Conservation (phyloP, 768 basidiomycete genomes). For the Butyriboletus loyo region DNA sequence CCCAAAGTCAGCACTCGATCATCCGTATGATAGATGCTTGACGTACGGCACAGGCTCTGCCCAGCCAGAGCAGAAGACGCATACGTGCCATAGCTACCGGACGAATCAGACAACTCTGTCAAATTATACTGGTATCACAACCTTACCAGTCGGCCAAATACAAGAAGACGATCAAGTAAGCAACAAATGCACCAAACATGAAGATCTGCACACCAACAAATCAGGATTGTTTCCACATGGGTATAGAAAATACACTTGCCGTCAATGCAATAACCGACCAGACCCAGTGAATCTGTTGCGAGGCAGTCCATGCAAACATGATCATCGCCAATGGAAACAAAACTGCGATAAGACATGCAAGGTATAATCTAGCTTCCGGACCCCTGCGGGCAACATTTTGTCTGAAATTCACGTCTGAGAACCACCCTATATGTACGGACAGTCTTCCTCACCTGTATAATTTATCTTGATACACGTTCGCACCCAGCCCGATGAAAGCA, state of each 20-base stretch:
- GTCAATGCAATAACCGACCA: slow-evolving; percentile 28
- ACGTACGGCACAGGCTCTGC: slow-evolving; percentile 54
- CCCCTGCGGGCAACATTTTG: slow-evolving; percentile 32
- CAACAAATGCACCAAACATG: slow-evolving; percentile 48
- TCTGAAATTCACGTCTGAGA: slow-evolving; percentile 25
- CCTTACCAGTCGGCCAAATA: slow-evolving; percentile 60
- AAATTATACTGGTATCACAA: not conserved
- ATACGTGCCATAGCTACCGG: slow-evolving; percentile 48
- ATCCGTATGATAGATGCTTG: not conserved
- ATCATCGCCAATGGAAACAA: slow-evolving; percentile 58
- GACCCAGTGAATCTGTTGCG: slow-evolving; percentile 55
- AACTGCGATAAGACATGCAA: slow-evolving; percentile 50
- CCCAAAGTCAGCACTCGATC: not conserved
- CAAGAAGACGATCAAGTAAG: slow-evolving; percentile 54
- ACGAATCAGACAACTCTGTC: not conserved
- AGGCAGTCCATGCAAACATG: slow-evolving; percentile 69
- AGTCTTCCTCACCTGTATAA: slow-evolving; percentile 40
- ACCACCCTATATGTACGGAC: not conserved
- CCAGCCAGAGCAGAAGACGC: slow-evolving; percentile 67
- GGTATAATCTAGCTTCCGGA: slow-evolving; percentile 58
- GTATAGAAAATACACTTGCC: not conserved
- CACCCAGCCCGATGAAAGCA: slow-evolving; percentile 41
- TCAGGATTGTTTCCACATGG: not conserved
- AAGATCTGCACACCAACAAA: slow-evolving; percentile 35
- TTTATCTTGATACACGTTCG: slow-evolving; percentile 44